Base-by-base conservation (phyloP, 345 rosid species). In the Citrus glauca region DNA sequence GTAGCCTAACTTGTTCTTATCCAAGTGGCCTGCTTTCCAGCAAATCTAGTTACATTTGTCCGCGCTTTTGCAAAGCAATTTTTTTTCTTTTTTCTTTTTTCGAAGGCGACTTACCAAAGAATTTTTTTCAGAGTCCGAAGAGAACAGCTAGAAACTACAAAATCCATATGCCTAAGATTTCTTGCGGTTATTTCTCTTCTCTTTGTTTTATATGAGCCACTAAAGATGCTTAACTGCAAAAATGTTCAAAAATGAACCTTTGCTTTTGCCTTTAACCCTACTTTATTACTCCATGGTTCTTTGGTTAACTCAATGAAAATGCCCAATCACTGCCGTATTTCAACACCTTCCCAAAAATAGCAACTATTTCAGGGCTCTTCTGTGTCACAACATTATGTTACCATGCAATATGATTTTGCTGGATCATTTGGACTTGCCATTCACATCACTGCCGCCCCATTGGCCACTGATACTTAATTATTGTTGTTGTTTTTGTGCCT, bases 201-300 rank as follows among this genome's bases (percentile, higher is more conserved):
- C 55, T 75, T 76, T 78, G 76, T 66, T 82, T 66, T 71, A 74
- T 55, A 59, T 72, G 80, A 37, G 72, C 79, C 55, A 53, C 62
- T 14, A 56, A 77, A 77, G 81, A 77, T 75, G 80, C 85, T 61
- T 45, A 61, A 66, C 11, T 55, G 65, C 24, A 57, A 77, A 30
- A 66, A 45, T 50, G 27, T 60, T 79, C 24, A 75, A 48, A 7
- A 60, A 72, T 45, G 25, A 62, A 56, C 55, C 40, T 45, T 35
- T 45, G 28, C 71, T 48, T 42, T 48, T 60, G 11, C 7, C 5
- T 45, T 45, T 45, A 45, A 45, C 50, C 50, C 50, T 53, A 1
- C 2, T 53, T 53, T 53, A 53, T 63, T 68, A 72, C 69, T 14
- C 2, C 70, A 9, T 25, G 0, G 14, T 27, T 42, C 63, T 50